A percentile compares a stretch with the other conserved stretches of the same genome.
Evolutionary conservation across 2,329 filamentous ascomycete genomes (phyloP).

Genomic region (Cordyceps fumosorosea): DNA sequence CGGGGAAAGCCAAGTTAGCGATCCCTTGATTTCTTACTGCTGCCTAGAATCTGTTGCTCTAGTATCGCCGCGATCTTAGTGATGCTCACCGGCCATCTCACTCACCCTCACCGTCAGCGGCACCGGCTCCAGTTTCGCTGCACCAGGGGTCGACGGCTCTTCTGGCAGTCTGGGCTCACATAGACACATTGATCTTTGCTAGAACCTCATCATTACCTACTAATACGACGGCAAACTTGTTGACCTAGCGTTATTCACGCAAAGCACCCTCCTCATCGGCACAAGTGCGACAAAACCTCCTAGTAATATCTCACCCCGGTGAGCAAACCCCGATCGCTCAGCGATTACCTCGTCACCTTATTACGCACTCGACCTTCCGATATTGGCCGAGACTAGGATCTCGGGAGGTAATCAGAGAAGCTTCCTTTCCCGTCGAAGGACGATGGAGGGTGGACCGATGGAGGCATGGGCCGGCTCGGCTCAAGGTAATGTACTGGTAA

Average conservation of each 20-base stretch:
- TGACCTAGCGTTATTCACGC: no score
- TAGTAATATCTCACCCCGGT: neutral
- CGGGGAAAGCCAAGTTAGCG: neutral
- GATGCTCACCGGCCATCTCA: neutral
- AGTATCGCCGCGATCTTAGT: neutral
- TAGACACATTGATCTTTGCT: neutral
- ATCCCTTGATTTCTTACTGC: neutral
- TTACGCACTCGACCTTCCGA: neutral
- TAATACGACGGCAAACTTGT: no score
- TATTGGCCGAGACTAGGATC: constrained; percentile 6
- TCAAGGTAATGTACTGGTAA: neutral
- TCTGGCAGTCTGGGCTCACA: neutral
- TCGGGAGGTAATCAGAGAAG: neutral
- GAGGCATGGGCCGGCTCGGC: neutral
- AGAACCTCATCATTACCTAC: neutral
- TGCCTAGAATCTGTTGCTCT: neutral
- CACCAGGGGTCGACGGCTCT: neutral
- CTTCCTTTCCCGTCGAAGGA: neutral
- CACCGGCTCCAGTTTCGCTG: neutral
- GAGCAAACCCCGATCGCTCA: neutral
- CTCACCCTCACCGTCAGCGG: neutral
- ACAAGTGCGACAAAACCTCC: neutral
- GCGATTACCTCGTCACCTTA: neutral
- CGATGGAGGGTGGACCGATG: neutral
- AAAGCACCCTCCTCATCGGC: neutral